Conservation (phyloP, 768 basidiomycete species). For the Trametopsis cervina region DNA sequence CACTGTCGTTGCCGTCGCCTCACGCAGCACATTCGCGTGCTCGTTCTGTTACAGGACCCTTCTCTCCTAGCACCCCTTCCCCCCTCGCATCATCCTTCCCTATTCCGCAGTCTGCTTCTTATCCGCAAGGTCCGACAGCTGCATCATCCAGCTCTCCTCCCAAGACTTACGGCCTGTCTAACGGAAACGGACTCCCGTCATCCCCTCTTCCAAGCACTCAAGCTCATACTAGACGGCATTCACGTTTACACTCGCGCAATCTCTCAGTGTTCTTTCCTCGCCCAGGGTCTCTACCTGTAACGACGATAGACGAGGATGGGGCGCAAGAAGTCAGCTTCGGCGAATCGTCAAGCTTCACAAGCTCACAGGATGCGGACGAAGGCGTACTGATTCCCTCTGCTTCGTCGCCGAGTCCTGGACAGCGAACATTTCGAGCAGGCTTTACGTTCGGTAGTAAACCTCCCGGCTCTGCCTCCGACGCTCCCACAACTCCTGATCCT, state of each 20-base stretch:
- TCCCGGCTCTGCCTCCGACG: conserved; percentile 21
- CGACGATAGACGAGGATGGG: conserved; percentile 65
- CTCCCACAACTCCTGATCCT: conserved; percentile 12
- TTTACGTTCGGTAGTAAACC: conserved; percentile 64
- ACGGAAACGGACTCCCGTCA: conserved; percentile 12
- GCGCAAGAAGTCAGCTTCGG: conserved; percentile 34
- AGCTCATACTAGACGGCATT: conserved; percentile 39
- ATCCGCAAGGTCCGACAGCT: conserved; percentile 4
- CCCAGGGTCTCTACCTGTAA: conserved; percentile 54
- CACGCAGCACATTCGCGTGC: conserved; percentile 33
- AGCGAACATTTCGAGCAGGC: conserved; percentile 38
- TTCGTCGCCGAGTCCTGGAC: conserved; percentile 27
- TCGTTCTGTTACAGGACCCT: conserved; percentile 45
- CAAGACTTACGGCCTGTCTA: conserved; percentile 3
- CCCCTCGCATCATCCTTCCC: conserved; percentile 40
- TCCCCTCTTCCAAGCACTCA: conserved; percentile 16
- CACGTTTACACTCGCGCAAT: conserved; percentile 84
- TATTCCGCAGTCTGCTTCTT: conserved; percentile 19
- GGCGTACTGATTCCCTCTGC: conserved; percentile 42
- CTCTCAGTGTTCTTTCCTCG: conserved; percentile 88
- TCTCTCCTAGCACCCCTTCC: conserved; percentile 42
- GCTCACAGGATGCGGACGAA: conserved; percentile 17
- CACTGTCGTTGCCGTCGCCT: conserved; percentile 22
- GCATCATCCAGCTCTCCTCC: conserved; percentile 1
- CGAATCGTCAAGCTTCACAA: not conserved